Evolutionary conservation across 306 rosid species (phyloP).

Genomic region (Mimosa bimucronata): DNA sequence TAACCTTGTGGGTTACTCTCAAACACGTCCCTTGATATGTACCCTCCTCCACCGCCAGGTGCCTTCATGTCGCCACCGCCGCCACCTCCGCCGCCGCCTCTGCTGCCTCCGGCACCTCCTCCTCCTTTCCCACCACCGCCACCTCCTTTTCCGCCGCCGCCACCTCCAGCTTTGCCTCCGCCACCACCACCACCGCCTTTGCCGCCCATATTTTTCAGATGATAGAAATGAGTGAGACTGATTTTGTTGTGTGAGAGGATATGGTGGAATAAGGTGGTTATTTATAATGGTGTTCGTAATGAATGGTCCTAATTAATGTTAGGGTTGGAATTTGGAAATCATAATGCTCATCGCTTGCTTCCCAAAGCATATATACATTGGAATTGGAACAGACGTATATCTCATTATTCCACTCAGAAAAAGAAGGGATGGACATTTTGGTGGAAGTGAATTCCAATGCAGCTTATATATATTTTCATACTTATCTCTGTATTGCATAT

Average conservation of each 20-base stretch:
- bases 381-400: neutral
- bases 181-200: neutral
- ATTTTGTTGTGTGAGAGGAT: neutral
- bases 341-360: neutral
- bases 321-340: neutral
- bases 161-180: neutral
- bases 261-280: neutral
- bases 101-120: neutral
- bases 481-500: neutral
- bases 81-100: neutral
- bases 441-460: neutral
- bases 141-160: neutral
- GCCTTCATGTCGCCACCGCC: neutral
- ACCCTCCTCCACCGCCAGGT: neutral
- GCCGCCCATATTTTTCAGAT: neutral
- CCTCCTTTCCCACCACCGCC: too few relatives aligned
- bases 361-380: neutral
- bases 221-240: neutral
- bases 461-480: neutral
- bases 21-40: neutral
- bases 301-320: neutral
- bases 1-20: neutral
- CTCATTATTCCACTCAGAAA: too few relatives aligned
- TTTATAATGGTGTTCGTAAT: neutral
- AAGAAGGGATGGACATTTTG: too few relatives aligned